Conservation (phyloP, 2,329 filamentous ascomycete genomes). For the Aspergillus udagawae region DNA sequence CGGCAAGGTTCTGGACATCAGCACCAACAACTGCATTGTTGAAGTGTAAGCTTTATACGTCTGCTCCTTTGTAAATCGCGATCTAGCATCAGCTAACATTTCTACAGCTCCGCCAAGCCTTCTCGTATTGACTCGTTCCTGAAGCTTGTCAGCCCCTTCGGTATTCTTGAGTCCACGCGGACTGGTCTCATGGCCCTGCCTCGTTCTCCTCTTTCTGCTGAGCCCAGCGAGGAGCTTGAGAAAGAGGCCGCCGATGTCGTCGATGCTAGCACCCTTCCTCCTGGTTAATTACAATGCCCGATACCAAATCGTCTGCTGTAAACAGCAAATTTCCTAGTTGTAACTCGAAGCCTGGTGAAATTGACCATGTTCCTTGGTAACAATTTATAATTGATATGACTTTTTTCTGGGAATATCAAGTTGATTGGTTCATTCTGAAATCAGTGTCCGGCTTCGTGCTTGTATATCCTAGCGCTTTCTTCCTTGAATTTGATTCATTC, state of each 20-base stretch:
- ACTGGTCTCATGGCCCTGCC: conserved; percentile 97
- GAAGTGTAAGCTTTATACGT: conserved; percentile 67
- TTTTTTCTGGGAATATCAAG: background rate
- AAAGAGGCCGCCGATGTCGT: conserved; percentile 95
- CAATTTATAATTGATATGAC: background rate
- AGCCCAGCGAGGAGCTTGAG: conserved; percentile 65
- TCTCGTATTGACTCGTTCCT: conserved; percentile 94
- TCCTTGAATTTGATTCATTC: background rate
- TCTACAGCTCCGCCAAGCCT: conserved; percentile 77
- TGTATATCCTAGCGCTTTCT: background rate
- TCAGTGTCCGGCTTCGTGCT: background rate
- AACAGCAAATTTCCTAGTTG: conserved; percentile 19
- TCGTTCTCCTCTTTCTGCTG: conserved; percentile 74
- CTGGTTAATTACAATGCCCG: conserved; percentile 59
- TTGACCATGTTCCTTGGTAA: background rate
- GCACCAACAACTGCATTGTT: conserved; percentile 97
- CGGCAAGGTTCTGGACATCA: conserved; percentile 95
- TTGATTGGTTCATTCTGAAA: background rate
- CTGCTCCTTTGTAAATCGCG: background rate
- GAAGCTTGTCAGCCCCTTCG: conserved; percentile 90
- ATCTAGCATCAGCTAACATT: background rate
- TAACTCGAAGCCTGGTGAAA: background rate
- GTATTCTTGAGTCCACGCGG: conserved; percentile 90
- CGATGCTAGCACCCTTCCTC: conserved; percentile 87
- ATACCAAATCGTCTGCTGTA: conserved; percentile 10